phyloP scores from a whole-genome alignment of 208 protist species.

The Acanthamoeba pearcei region DNA sequence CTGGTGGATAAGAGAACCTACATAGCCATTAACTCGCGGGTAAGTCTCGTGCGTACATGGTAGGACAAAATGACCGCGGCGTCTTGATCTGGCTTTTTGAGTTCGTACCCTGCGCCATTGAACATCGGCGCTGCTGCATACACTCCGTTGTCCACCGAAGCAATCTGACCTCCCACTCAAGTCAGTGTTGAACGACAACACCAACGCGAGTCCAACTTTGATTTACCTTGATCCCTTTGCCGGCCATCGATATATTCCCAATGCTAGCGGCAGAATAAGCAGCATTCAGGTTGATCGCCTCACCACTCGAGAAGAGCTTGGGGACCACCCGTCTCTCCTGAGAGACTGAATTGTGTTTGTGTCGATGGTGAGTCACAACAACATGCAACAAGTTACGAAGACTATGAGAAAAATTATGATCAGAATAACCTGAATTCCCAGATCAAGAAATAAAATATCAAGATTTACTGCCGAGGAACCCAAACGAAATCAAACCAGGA shows the following conservation, averaged over 20 bases:
- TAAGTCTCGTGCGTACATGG: too few relatives aligned
- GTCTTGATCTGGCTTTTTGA: too few relatives aligned
- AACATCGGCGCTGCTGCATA: neutral
- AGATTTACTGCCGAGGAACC: too few relatives aligned
- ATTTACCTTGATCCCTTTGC: conserved; percentile 1
- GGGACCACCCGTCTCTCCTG: neutral
- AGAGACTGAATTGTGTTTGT: neutral
- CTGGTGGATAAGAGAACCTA: neutral
- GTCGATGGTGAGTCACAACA: neutral
- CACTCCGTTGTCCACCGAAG: neutral
- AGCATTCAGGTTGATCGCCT: neutral
- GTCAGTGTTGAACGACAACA: neutral
- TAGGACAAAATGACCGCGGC: too few relatives aligned
- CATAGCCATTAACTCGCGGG: neutral
- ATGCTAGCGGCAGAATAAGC: neutral
- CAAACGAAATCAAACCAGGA: too few relatives aligned
- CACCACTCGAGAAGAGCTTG: neutral
- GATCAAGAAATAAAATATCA: too few relatives aligned
- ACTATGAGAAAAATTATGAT: too few relatives aligned
- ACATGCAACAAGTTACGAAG: neutral
- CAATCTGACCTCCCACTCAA: neutral
- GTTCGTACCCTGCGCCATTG: neutral
- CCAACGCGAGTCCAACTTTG: neutral
- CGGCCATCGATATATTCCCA: neutral
- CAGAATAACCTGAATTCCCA: too few relatives aligned